Evolutionary conservation across 305 asterid genomes (phyloP), one percentile per base, ranked within the genome.

Genomic region (Rubia tinctorum): DNA sequence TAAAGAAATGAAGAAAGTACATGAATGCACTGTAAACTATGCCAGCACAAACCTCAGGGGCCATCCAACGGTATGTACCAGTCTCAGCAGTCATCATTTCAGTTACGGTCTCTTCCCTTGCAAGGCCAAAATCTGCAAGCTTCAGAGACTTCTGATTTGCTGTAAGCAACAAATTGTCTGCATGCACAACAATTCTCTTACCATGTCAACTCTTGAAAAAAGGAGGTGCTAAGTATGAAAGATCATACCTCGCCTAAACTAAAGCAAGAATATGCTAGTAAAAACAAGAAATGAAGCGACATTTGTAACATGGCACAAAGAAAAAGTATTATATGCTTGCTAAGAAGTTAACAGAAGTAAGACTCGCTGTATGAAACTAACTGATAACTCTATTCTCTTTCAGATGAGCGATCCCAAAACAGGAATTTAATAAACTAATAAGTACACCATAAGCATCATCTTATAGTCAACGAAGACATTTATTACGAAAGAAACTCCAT

Each of bases 31-130:
- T 22, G 71, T 47, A 47, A 37, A 71, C 11, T 39, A 65, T 8
- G 49, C 56, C 68, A 63, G 15, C 68, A 79, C 83, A 77, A 78
- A 93, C 98, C 97, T 93, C 98, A 40, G 98, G 98, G 76, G 98
- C 98, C 98, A 93, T 93, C 98, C 98, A 93, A 49, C 97, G 96
- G 79, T 93, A 93, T 7, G 98, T 93, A 80, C 98, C 98, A 34
- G 98, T 93, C 83, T 93, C 98, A 20, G 98, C 98, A 66, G 98
- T 93, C 98, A 93, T 93, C 98, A 93, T 93, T 83, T 93, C 98
- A 59, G 97, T 88, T 63, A 93, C 92, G 58, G 97, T 55, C 81
- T 93, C 98, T 91, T 93, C 97, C 82, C 98, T 89, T 25, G 98
- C 98, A 73, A 91, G 96, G 80, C 97, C 98, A 82, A 93, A 93